Evolutionary conservation across 192 early-diverging fungal species (phyloP), one percentile per base, ranked within the genome.

Genomic region (Mortierella alpina): DNA sequence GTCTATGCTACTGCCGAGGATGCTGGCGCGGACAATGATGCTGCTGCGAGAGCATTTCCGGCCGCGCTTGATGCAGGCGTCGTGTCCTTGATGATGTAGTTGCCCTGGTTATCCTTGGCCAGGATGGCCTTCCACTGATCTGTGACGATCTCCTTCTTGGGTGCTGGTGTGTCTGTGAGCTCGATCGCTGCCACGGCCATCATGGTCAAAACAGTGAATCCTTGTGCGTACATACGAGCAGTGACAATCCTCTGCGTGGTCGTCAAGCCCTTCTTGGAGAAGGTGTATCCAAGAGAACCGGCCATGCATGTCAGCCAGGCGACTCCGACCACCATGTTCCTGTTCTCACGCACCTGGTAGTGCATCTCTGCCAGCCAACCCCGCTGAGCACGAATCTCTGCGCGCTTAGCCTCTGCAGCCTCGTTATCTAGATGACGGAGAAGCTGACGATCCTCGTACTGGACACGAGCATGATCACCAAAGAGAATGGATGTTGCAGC

Each of bases 331-430:
- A 80, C 77, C 42, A 42, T 51, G 31, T 80, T 80, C 23, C 77
- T 52, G 68, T 80, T 80, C 53, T 80, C 77, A n/a, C 77, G 77
- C 65, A 80, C 48, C 31, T 80, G 77, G 66, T 80, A 80, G 70
- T 80, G 72, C 31, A 68, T 6, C 55, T 80, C 77, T 18, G 77
- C 77, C 13, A 80, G 7, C 7, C 61, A 4, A 53, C 77, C 77
- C 23, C 77, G 77, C 42, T 80, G 59, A 4, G 77, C 77, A 55
- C 77, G 70, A 42, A 80, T 80, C 60, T 80, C 77, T 39, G 77
- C 77, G 13, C 77, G 56, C 1, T 57, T 60, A 4, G 70, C 70
- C 6, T 80, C 70, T 11, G 77, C 77, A 41, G 77, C 77, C 48
- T 80, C 77, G 15, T 62, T 54, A 52, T 80, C 77, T 51, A 80